These are phyloP conservation scores for Amoeboaphelidium occidentale DNA, from an alignment of 371 early-diverging fungal species.

Conservation along the genomic window DNA sequence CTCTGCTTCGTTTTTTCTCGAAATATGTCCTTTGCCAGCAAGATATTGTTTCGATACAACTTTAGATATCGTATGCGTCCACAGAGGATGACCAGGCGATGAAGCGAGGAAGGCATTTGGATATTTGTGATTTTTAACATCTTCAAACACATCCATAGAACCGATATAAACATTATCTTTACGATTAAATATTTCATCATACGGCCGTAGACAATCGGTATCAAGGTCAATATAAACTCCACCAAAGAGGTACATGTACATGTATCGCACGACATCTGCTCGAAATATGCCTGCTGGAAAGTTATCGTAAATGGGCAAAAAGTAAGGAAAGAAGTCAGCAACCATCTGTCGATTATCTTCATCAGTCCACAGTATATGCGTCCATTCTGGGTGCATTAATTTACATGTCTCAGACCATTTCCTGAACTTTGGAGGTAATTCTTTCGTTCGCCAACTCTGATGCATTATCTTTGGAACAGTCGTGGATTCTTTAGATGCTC, in stretches of 20 bases:
- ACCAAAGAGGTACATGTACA: neutral
- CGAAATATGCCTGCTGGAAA: neutral
- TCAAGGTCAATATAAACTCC: neutral
- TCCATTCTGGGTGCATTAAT: constrained; percentile 9
- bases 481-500: too few species aligned
- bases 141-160: too few species aligned
- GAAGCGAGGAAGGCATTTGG: too few species aligned
- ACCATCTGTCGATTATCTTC: neutral
- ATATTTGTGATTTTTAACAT: too few species aligned
- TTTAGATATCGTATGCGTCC: too few species aligned
- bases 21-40: too few species aligned
- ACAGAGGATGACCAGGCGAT: too few species aligned
- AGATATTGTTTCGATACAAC: too few species aligned
- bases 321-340: neutral
- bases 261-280: neutral
- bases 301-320: neutral
- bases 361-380: neutral
- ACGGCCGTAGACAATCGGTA: neutral
- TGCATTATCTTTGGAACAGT: too few species aligned
- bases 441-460: neutral
- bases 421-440: neutral
- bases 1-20: too few species aligned
- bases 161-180: too few species aligned
- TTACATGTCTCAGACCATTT: constrained; percentile 5
- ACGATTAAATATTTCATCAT: neutral